Conservation (phyloP, 2,329 filamentous ascomycete genomes). For the Bipolaris sorokiniana region DNA sequence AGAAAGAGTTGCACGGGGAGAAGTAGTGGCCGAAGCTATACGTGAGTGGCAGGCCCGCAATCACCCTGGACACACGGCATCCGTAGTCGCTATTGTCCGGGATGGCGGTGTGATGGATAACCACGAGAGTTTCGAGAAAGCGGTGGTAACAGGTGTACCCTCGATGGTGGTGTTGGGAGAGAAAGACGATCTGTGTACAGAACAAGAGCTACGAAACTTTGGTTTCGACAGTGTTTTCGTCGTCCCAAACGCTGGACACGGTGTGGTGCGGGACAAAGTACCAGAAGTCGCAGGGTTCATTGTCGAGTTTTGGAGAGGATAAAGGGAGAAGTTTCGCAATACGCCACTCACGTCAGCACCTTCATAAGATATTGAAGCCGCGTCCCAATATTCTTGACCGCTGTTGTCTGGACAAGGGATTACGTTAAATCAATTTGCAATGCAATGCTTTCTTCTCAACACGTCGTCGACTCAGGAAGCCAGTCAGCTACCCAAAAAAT, state of each 20-base stretch:
- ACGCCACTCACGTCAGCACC: conserved; percentile 54
- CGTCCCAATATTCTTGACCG: not conserved
- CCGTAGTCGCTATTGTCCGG: conserved; percentile 55
- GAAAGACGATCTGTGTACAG: conserved; percentile 45
- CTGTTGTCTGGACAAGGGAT: conserved; percentile 55
- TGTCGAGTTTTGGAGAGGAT: conserved; percentile 35
- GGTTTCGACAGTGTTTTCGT: conserved; percentile 49
- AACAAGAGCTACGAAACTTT: conserved; percentile 39
- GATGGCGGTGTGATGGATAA: conserved; percentile 55
- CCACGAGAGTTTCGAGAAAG: conserved; percentile 42
- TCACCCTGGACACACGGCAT: conserved; percentile 55
- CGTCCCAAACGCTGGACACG: conserved; percentile 50
- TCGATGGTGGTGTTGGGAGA: conserved; percentile 47
- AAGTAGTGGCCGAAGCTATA: conserved; percentile 57
- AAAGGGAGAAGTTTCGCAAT: conserved; percentile 52
- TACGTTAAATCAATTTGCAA: conserved; percentile 60
- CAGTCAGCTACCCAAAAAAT: no score
- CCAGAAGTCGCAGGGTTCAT: conserved; percentile 48
- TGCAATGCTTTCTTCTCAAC: conserved; percentile 58
- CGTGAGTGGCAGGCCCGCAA: conserved; percentile 56
- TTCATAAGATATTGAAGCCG: not conserved
- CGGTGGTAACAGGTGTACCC: conserved; percentile 32
- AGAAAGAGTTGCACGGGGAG: conserved; percentile 49
- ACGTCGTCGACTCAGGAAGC: conserved; percentile 60
- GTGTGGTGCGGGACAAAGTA: conserved; percentile 48